These are phyloP conservation scores for Musa schizocarpa DNA, from an alignment of 176 grass and related monocot species.

Conservation along the genomic window DNA sequence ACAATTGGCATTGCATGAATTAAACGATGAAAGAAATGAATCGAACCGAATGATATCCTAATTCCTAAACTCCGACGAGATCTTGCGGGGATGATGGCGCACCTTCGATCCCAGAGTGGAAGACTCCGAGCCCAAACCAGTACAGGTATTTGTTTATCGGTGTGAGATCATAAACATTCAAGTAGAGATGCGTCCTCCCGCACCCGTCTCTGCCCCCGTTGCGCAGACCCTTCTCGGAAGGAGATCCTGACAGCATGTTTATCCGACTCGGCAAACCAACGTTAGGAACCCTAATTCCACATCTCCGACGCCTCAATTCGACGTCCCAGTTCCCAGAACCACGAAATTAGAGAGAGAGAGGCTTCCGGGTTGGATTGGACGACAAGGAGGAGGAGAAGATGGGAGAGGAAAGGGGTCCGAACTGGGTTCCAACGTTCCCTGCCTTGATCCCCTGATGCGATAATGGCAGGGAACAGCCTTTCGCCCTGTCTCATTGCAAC, in stretches of 20 bases:
- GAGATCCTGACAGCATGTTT: neutral
- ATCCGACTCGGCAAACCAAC: neutral
- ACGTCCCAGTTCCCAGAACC: neutral
- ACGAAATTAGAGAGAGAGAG: neutral
- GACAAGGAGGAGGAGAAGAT: neutral
- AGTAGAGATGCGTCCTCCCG: slow-evolving; percentile 35
- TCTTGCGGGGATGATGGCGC: neutral
- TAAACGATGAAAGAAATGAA: neutral
- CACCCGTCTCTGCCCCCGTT: neutral
- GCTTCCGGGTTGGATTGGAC: neutral
- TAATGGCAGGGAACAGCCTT: too few species aligned
- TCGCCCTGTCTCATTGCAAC: too few species aligned
- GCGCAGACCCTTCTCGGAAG: neutral
- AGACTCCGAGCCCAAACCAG: slow-evolving; percentile 60
- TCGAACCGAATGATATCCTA: too few species aligned
- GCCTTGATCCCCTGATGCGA: too few species aligned
- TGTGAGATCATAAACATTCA: slow-evolving; percentile 75
- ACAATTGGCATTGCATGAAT: neutral
- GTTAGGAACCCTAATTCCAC: neutral
- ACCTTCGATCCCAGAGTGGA: slow-evolving; percentile 87
- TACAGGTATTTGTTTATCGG: slow-evolving; percentile 67
- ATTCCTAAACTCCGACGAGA: too few species aligned
- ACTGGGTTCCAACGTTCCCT: neutral
- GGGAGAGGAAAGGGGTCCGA: neutral
- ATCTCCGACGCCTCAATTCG: neutral